phyloP scores from a whole-genome alignment of 768 basidiomycete genomes.

The Sistotremastrum niveocremeum region DNA sequence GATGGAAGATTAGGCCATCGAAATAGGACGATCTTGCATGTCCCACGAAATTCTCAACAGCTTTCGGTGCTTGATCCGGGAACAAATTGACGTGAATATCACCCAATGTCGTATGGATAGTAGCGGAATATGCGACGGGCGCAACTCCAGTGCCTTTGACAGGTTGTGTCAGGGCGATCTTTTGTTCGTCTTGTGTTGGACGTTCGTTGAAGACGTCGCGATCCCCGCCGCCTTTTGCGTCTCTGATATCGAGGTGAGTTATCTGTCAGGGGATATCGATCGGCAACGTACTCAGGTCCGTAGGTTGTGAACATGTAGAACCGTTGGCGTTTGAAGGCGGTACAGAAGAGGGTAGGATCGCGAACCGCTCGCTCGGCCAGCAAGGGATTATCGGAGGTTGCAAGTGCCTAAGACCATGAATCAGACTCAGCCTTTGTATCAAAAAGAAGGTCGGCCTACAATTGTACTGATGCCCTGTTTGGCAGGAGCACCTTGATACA shows the following conservation, averaged over 20 bases:
- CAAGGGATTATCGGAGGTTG: slow-evolving; percentile 90
- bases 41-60: slow-evolving; percentile 96
- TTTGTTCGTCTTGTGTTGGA: slow-evolving; percentile 92
- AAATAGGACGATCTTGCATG: slow-evolving; percentile 83
- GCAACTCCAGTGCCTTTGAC: slow-evolving; percentile 40
- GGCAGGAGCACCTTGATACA: slow-evolving; percentile 90
- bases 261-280: background rate
- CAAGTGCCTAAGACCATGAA: slow-evolving; percentile 58
- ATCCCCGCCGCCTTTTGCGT: slow-evolving; percentile 67
- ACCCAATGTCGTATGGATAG: slow-evolving; percentile 90
- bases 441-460: slow-evolving; percentile 26
- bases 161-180: slow-evolving; percentile 54
- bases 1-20: slow-evolving; percentile 90
- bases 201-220: slow-evolving; percentile 98
- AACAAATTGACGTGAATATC: slow-evolving; percentile 85
- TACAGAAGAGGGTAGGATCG: slow-evolving; percentile 88
- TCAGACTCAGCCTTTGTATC: slow-evolving; percentile 3
- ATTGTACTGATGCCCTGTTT: slow-evolving; percentile 78
- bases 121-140: slow-evolving; percentile 62
- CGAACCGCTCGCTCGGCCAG: slow-evolving; percentile 71
- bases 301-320: slow-evolving; percentile 92
- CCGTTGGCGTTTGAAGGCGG: slow-evolving; percentile 82
- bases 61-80: slow-evolving; percentile 85
- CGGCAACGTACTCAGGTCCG: slow-evolving; percentile 66
- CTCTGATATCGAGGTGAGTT: slow-evolving; percentile 28